phyloP scores from a whole-genome alignment of 1,139 yeast species.

The Yamadazyma sp. region DNA sequence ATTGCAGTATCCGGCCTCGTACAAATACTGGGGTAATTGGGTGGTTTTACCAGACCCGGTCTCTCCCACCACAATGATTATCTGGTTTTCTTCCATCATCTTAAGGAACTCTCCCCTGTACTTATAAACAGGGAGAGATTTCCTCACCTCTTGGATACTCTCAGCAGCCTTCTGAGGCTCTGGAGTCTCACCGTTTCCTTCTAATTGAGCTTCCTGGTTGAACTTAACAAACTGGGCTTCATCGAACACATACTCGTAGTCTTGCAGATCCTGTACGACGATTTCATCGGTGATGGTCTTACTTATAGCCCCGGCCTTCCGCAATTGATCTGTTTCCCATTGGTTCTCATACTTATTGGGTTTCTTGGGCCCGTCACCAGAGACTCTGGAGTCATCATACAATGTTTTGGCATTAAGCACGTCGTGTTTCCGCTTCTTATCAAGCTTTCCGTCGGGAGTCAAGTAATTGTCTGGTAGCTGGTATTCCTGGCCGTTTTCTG shows the following conservation, averaged over 20 bases:
- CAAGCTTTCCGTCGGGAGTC: conserved; percentile 52
- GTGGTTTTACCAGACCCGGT: conserved; percentile 98
- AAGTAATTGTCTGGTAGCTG: conserved; percentile 58
- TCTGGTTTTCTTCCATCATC: conserved; percentile 64
- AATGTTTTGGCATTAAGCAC: conserved; percentile 30
- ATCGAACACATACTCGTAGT: conserved; percentile 84
- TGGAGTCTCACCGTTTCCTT: conserved; percentile 17
- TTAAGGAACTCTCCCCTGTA: conserved; percentile 63
- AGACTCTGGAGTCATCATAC: conserved; percentile 1
- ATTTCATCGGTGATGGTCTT: conserved; percentile 45
- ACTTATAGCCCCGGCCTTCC: conserved; percentile 42
- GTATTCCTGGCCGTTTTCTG: conserved; percentile 39
- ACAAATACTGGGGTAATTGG: conserved; percentile 84
- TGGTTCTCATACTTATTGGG: conserved; percentile 32
- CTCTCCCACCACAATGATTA: conserved; percentile 89
- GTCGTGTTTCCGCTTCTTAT: conserved; percentile 47
- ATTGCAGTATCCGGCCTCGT: conserved; percentile 74
- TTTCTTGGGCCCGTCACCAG: conserved; percentile 9
- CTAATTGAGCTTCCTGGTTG: conserved; percentile 45
- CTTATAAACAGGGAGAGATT: conserved; percentile 73
- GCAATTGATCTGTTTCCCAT: conserved; percentile 68
- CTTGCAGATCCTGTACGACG: conserved; percentile 41
- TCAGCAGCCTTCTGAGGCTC: conserved; percentile 14
- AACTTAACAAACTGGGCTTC: conserved; percentile 72
- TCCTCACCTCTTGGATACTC: conserved; percentile 49